Evolutionary conservation across 192 early-diverging fungal genomes (phyloP).

Genomic region (Lobosporangium transversale): DNA sequence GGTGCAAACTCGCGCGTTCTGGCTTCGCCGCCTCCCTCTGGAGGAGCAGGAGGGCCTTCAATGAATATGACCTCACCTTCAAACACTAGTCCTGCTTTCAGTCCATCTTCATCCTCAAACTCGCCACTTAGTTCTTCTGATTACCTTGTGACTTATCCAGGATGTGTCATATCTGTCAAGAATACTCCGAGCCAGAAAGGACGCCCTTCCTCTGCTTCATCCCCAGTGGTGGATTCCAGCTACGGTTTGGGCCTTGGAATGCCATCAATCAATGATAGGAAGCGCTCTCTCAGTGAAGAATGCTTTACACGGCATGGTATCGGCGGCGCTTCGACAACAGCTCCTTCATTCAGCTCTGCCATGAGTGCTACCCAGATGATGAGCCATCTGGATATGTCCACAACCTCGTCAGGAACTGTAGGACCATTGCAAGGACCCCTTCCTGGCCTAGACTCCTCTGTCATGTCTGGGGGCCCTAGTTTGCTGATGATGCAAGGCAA

Average conservation of each 20-base stretch:
- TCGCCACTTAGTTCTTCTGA: slow-evolving; percentile 32
- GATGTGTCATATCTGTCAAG: slow-evolving; percentile 52
- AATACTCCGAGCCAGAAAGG: slow-evolving; percentile 51
- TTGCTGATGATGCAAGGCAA: slow-evolving; percentile 29
- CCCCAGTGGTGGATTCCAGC: slow-evolving; percentile 27
- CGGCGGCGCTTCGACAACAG: slow-evolving; percentile 2
- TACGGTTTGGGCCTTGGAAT: slow-evolving; percentile 46
- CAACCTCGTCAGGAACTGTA: neutral
- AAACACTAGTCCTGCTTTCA: slow-evolving; percentile 19
- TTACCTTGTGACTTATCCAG: slow-evolving; percentile 45
- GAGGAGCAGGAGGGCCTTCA: slow-evolving; percentile 21
- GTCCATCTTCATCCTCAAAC: slow-evolving; percentile 21
- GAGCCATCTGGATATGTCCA: slow-evolving; percentile 44
- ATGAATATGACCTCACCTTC: slow-evolving; percentile 47
- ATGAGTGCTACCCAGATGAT: slow-evolving; percentile 50
- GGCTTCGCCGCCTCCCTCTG: slow-evolving; percentile 43
- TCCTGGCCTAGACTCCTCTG: slow-evolving; percentile 31
- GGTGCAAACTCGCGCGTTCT: slow-evolving; percentile 29
- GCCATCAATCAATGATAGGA: slow-evolving; percentile 39
- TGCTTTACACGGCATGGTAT: slow-evolving; percentile 47
- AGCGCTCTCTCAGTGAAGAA: slow-evolving; percentile 47
- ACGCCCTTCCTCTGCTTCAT: slow-evolving; percentile 34
- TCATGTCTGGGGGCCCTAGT: slow-evolving; percentile 6
- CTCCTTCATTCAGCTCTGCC: slow-evolving; percentile 37
- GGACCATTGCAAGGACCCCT: slow-evolving; percentile 14